Conservation (phyloP, 805 yeast species). For the Lachancea thermotolerans region DNA sequence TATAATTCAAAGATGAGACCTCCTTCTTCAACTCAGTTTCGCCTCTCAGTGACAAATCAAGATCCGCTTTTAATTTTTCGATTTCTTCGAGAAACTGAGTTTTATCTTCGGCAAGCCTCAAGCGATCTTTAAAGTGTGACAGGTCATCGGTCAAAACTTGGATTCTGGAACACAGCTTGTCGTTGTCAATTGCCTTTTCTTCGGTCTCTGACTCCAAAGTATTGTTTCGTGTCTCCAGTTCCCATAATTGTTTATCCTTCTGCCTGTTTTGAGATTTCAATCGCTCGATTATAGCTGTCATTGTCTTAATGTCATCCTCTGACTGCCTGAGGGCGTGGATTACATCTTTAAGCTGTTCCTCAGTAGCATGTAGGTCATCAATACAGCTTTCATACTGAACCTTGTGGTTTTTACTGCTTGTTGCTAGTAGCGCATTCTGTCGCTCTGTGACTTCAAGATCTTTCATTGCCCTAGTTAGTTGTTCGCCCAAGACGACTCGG, state of each 20-base stretch:
- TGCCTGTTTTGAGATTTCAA: slow-evolving; percentile 45
- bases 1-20: slow-evolving; percentile 53
- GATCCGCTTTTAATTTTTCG: slow-evolving; percentile 44
- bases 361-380: slow-evolving; percentile 70
- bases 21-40: slow-evolving; percentile 65
- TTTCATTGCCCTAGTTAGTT: slow-evolving; percentile 42
- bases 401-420: slow-evolving; percentile 55
- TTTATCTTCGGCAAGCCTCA: slow-evolving; percentile 35
- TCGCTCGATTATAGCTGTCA: slow-evolving; percentile 48
- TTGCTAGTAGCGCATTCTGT: slow-evolving; percentile 50
- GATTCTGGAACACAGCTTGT: slow-evolving; percentile 42
- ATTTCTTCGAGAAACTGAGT: slow-evolving; percentile 47
- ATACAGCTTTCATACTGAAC: slow-evolving; percentile 68
- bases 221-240: slow-evolving; percentile 43
- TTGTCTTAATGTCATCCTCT: slow-evolving; percentile 46
- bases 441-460: slow-evolving; percentile 49
- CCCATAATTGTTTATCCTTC: slow-evolving; percentile 51
- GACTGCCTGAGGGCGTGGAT: slow-evolving; percentile 40
- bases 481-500: slow-evolving; percentile 33
- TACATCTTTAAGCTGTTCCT: slow-evolving; percentile 54
- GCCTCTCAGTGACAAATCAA: slow-evolving; percentile 48
- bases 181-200: slow-evolving; percentile 48
- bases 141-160: slow-evolving; percentile 50
- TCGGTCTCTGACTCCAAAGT: slow-evolving; percentile 50
- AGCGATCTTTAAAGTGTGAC: slow-evolving; percentile 42